Percentiles rank a stretch among this genome's conserved stretches.
phyloP scores from a whole-genome alignment of 2,329 filamentous ascomycete species.

The Torrubiella hemipterigena region DNA sequence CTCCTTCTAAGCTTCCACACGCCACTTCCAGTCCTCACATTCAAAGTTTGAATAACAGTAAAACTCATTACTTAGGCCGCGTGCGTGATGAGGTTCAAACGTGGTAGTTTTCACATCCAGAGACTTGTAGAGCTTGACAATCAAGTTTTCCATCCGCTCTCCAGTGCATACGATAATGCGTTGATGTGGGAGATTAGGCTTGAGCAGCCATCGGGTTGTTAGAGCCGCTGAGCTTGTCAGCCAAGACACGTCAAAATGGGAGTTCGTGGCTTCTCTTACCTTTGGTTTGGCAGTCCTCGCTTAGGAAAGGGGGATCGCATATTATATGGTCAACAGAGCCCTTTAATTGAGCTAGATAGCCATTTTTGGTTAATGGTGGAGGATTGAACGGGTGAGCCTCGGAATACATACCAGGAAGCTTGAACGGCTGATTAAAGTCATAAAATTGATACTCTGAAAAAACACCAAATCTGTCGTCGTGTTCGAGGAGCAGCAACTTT shows the following conservation, averaged over 20 bases:
- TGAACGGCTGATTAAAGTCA: slow-evolving; percentile 58
- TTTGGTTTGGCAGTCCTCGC: slow-evolving; percentile 71
- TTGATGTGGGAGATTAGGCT: slow-evolving; percentile 10
- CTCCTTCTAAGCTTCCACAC: slow-evolving; percentile 1
- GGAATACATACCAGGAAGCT: slow-evolving; percentile 40
- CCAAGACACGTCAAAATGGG: too few relatives aligned
- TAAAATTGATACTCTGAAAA: slow-evolving; percentile 67
- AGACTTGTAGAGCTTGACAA: slow-evolving; percentile 54
- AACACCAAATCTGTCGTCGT: slow-evolving; percentile 60
- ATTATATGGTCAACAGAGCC: slow-evolving; percentile 57
- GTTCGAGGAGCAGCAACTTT: slow-evolving; percentile 57
- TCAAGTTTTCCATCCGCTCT: slow-evolving; percentile 57
- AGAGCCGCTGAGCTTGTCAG: too few relatives aligned
- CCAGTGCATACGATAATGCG: slow-evolving; percentile 61
- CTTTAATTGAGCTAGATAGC: slow-evolving; percentile 40
- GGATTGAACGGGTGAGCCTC: too few relatives aligned
- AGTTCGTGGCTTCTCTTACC: slow-evolving; percentile 33
- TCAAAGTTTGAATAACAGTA: slow-evolving; percentile 72
- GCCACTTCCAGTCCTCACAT: slow-evolving; percentile 38
- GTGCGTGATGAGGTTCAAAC: slow-evolving; percentile 57
- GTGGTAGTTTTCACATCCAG: slow-evolving; percentile 52
- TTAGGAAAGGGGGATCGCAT: slow-evolving; percentile 69
- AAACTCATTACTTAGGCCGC: slow-evolving; percentile 70
- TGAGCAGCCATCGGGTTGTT: too few relatives aligned
- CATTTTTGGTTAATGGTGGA: too few relatives aligned